Evolutionary conservation across 2,329 filamentous ascomycete species (phyloP).

Genomic region (Orbilia blumenaviensis): DNA sequence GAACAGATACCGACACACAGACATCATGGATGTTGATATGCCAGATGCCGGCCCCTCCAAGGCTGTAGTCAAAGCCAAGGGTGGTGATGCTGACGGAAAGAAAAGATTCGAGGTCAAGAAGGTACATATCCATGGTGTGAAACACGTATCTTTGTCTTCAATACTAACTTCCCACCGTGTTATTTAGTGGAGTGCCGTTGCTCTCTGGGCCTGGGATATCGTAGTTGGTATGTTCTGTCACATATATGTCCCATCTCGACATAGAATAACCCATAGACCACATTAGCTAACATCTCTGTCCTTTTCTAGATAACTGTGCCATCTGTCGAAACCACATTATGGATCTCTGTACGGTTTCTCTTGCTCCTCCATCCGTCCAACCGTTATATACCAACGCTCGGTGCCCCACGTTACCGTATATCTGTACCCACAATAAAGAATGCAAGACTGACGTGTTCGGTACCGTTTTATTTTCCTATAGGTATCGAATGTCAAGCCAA

Average conservation of each 20-base stretch:
- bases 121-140: slow-evolving; percentile 66
- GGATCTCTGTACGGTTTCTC: slow-evolving; percentile 80
- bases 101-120: slow-evolving; percentile 99
- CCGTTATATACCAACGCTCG: slow-evolving; percentile 27
- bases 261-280: background rate
- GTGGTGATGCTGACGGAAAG: slow-evolving; percentile 73
- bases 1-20: background rate
- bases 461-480: slow-evolving; percentile 60
- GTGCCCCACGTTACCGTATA: slow-evolving; percentile 44
- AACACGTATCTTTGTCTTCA: background rate
- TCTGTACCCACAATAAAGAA: slow-evolving; percentile 31
- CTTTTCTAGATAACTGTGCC: slow-evolving; percentile 82
- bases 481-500: slow-evolving; percentile 99
- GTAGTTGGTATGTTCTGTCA: slow-evolving; percentile 69
- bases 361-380: background rate
- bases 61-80: slow-evolving; percentile 67
- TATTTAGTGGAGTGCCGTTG: slow-evolving; percentile 92
- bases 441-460: slow-evolving; percentile 52
- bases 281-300: slow-evolving; percentile 11
- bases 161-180: slow-evolving; percentile 49
- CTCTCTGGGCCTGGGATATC: slow-evolving; percentile 99
- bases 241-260: background rate
- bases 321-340: slow-evolving; percentile 99
- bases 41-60: slow-evolving; percentile 77
- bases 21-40: slow-evolving; percentile 82